Evolutionary conservation across 169 alveolate species (phyloP).

Genomic region (Plasmodium fragile): DNA sequence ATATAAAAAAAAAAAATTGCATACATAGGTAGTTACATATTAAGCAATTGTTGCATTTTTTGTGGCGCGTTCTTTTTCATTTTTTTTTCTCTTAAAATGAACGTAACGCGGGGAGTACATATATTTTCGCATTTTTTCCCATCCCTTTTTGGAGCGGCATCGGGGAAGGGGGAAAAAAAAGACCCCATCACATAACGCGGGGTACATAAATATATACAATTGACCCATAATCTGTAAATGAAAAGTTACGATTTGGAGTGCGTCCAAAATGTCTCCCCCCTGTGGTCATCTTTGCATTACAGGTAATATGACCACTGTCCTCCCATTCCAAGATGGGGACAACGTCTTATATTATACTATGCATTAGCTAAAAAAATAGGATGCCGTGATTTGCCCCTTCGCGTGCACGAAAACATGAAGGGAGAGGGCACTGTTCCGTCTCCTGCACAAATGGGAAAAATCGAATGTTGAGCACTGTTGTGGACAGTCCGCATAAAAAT

Average conservation of each 20-base stretch:
- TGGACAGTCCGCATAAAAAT: not conserved
- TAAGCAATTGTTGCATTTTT: not conserved
- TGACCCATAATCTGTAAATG: not conserved
- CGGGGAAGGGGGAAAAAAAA: not conserved
- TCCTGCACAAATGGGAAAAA: not conserved
- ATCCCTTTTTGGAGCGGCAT: not conserved
- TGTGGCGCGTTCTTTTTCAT: not conserved
- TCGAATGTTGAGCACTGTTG: not conserved
- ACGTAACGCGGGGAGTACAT: not conserved
- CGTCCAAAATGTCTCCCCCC: not conserved
- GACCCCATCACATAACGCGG: not conserved
- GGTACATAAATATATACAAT: too few relatives aligned
- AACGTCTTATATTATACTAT: not conserved
- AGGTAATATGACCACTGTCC: not conserved
- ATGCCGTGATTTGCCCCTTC: not conserved
- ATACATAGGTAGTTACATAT: not conserved
- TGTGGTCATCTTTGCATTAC: not conserved
- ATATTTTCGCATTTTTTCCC: not conserved
- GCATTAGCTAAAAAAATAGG: not conserved
- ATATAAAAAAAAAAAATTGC: not conserved
- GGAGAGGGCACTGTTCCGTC: not conserved
- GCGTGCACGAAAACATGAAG: not conserved
- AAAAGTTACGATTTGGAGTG: not conserved
- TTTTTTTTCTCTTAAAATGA: not conserved
- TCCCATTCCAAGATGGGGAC: not conserved